These are phyloP conservation scores for Tolypocladium tropicale DNA, from an alignment of 2,329 filamentous ascomycete genomes.

Conservation along the genomic window DNA sequence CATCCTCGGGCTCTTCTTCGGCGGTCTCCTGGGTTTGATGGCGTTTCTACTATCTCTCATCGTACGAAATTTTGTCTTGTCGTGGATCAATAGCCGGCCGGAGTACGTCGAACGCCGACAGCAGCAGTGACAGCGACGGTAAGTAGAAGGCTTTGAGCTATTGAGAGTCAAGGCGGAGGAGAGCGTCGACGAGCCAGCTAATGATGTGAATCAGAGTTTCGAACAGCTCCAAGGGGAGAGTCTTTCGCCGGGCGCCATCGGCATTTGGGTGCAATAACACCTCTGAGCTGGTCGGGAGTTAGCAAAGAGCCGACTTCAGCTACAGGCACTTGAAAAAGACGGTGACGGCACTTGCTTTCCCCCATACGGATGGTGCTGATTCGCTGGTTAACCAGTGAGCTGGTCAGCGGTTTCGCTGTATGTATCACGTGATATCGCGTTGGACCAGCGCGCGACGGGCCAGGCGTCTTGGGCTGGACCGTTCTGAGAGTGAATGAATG, in stretches of 20 bases:
- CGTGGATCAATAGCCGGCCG: not conserved
- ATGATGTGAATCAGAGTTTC: too few relatives aligned
- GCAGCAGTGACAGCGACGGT: not conserved
- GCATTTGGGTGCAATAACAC: too few relatives aligned
- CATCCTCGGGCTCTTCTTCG: not conserved
- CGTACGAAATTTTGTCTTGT: not conserved
- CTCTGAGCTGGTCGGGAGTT: not conserved
- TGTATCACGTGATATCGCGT: constrained; percentile 1
- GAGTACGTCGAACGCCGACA: not conserved
- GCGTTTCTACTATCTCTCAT: not conserved
- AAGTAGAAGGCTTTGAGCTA: not conserved
- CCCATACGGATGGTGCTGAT: not conserved
- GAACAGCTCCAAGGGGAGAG: not conserved
- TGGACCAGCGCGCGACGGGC: not conserved
- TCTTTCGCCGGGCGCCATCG: not conserved
- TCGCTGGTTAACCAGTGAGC: not conserved
- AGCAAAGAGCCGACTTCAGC: not conserved
- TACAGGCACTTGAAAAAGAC: not conserved
- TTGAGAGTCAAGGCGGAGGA: too few relatives aligned
- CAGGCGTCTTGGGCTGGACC: not conserved
- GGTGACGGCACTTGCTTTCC: not conserved
- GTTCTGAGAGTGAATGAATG: not conserved
- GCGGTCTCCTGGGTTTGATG: not conserved
- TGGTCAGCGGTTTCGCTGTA: not conserved
- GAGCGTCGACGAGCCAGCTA: not conserved